Percentiles rank a stretch among this genome's conserved stretches.
Conservation (phyloP, 176 grass and related monocot species). For the Metroxylon sagu region DNA sequence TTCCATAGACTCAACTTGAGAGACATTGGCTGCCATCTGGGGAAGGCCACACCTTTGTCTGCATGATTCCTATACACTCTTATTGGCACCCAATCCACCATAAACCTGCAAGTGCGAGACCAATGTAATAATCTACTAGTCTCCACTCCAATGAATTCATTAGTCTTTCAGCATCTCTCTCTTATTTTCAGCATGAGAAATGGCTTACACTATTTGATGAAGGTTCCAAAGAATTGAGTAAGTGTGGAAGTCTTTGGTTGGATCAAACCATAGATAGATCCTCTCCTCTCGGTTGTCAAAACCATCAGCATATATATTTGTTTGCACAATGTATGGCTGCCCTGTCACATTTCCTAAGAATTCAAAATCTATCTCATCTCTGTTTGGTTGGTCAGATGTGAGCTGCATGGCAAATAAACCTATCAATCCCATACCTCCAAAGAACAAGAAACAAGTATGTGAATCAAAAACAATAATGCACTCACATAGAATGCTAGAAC, state of each 20-base stretch:
- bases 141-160: too few species aligned
- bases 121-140: too few species aligned
- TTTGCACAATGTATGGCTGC: conserved; percentile 33
- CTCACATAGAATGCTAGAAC: conserved; percentile 29
- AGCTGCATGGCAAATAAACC: conserved; percentile 3
- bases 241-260: conserved; percentile 29
- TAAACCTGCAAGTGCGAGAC: conserved; percentile 5
- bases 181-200: neutral
- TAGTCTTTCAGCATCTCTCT: too few species aligned
- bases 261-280: conserved; percentile 31
- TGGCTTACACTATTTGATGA: conserved; percentile 31
- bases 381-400: conserved; percentile 22
- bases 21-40: conserved; percentile 16
- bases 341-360: conserved; percentile 29
- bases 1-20: conserved; percentile 21
- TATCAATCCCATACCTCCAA: neutral
- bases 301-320: conserved; percentile 25
- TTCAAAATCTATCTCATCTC: conserved; percentile 38
- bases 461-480: too few species aligned
- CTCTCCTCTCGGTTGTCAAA: conserved; percentile 21
- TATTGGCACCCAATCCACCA: conserved; percentile 25
- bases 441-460: too few species aligned
- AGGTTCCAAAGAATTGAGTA: conserved; percentile 29
- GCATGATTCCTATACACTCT: conserved; percentile 17
- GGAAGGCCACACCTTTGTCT: conserved; percentile 10